Base-by-base conservation (phyloP, 2,329 filamentous ascomycete species). In the Penicillium olsonii region DNA sequence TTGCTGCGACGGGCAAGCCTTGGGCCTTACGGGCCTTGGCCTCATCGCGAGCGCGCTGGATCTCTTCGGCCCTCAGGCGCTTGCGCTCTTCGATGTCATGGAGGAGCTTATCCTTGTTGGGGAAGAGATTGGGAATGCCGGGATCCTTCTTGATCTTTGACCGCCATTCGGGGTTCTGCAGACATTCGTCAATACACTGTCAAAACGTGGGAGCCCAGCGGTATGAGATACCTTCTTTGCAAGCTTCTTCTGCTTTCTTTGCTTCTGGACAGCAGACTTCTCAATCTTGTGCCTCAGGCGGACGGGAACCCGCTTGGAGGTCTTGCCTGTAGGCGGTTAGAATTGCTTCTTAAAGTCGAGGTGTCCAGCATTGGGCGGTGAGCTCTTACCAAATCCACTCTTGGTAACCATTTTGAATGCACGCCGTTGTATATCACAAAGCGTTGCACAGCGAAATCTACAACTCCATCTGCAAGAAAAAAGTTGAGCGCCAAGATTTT, bases 61-160 rank as follows among this genome's bases (percentile, higher is more conserved):
- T 80, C 66, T 96, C 90, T 66, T 96, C 91, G 56, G 84, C 84
- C 77, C 92, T 96, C 70, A 83, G 78, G 59, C 87, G 77, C 67
- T 87, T 87, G 63, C 84, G 87, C 75, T 96, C 90, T 75, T 99
- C 94, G 62, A 99, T 95, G 73, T 99, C 91, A 50, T 92, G 85
- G 27, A 99, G 82, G 22, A 99, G 83, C 78, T 88, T 92, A 71
- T 96, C 92, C 78, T 99, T 99, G 80, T 94, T 96, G 1, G 94
- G 94, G 76, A 96, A 99, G 29, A 96, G 76, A 68, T 97, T 99
- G 34, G 94, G 94, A 55, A 99, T 96, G 41, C 94, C 94, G 19
- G 92, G 94, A 65, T 99, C 94, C 78, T 97, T 99, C 83, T 96
- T 97, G 61, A 96, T 71, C 71, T 91, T 89, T 52, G 90, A 92